Evolutionary conservation across 345 rosid species (phyloP).

Genomic region (Arabis hirsuta): DNA sequence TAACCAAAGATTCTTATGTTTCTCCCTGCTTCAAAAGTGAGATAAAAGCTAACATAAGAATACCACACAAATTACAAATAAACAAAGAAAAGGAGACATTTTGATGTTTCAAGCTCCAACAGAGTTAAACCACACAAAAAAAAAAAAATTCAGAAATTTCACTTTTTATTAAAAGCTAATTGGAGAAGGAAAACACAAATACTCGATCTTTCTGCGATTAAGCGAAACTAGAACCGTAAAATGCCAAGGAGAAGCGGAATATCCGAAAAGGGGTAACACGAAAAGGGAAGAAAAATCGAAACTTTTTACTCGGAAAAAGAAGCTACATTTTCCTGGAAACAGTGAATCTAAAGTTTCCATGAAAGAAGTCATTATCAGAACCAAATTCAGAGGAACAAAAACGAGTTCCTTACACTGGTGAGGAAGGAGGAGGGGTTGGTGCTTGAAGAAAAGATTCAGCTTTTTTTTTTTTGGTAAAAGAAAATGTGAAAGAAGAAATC

Average conservation of each 20-base stretch:
- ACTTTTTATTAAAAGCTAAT: neutral
- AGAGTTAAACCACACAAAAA: neutral
- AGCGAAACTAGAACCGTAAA: constrained; percentile 12
- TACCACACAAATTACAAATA: constrained; percentile 8
- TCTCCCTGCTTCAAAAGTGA: constrained; percentile 12
- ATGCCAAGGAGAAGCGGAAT: neutral
- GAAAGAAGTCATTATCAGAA: neutral
- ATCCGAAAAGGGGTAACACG: constrained; percentile 1
- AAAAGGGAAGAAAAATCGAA: constrained; percentile 23
- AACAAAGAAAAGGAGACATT: neutral
- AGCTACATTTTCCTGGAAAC: constrained; percentile 38
- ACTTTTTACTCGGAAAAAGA: constrained; percentile 7
- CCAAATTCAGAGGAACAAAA: constrained; percentile 16
- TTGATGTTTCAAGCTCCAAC: constrained; percentile 7
- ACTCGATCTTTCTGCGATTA: constrained; percentile 27
- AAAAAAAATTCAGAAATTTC: neutral
- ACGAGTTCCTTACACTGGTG: constrained; percentile 30
- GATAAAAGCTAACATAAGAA: neutral
- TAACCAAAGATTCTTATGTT: constrained; percentile 5
- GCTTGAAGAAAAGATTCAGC: constrained; percentile 24
- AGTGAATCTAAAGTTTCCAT: neutral
- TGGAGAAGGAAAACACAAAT: constrained; percentile 4
- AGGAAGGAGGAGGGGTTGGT: constrained; percentile 9
- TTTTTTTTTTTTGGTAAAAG: neutral
- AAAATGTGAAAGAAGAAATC: constrained; percentile 21